A percentile compares a stretch with the other conserved stretches of the same genome.
phyloP scores from a whole-genome alignment of 345 rosid species.

The thale cress (Arabidopsis thaliana) region DNA sequence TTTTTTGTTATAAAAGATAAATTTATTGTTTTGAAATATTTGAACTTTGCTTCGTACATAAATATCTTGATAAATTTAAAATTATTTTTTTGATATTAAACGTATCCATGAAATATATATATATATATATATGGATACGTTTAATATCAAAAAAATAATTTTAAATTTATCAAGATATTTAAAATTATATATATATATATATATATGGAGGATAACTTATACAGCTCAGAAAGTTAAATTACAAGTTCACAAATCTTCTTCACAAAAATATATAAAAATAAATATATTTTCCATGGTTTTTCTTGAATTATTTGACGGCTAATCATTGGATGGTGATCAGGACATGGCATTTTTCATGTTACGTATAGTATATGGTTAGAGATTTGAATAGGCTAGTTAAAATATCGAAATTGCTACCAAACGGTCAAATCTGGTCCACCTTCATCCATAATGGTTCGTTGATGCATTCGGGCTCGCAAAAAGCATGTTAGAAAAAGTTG shows the following conservation, averaged over 20 bases:
- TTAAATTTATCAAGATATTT: too few relatives aligned
- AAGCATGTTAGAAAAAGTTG: slow-evolving; percentile 42
- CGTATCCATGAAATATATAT: too few relatives aligned
- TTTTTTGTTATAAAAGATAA: background rate
- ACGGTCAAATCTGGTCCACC: slow-evolving; percentile 48
- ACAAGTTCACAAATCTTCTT: background rate
- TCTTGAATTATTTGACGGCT: slow-evolving; percentile 8
- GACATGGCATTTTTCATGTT: slow-evolving; percentile 28
- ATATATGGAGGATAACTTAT: too few relatives aligned
- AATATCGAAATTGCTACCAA: slow-evolving; percentile 37
- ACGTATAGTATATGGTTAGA: slow-evolving; percentile 18
- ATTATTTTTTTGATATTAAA: background rate
- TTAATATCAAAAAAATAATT: too few relatives aligned
- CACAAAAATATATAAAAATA: background rate
- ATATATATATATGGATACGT: too few relatives aligned
- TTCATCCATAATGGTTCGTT: slow-evolving; percentile 37
- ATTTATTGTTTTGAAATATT: background rate
- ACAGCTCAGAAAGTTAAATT: too few relatives aligned
- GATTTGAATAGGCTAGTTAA: slow-evolving; percentile 23
- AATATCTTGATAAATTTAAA: background rate
- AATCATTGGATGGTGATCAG: slow-evolving; percentile 32
- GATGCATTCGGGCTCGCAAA: slow-evolving; percentile 27
- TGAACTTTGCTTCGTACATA: background rate
- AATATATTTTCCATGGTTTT: background rate
- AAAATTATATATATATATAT: too few relatives aligned